Percentiles rank a stretch among this genome's conserved stretches.
Evolutionary conservation across 2,329 filamentous ascomycete species (phyloP).

Genomic region (Botrytis cinerea): DNA sequence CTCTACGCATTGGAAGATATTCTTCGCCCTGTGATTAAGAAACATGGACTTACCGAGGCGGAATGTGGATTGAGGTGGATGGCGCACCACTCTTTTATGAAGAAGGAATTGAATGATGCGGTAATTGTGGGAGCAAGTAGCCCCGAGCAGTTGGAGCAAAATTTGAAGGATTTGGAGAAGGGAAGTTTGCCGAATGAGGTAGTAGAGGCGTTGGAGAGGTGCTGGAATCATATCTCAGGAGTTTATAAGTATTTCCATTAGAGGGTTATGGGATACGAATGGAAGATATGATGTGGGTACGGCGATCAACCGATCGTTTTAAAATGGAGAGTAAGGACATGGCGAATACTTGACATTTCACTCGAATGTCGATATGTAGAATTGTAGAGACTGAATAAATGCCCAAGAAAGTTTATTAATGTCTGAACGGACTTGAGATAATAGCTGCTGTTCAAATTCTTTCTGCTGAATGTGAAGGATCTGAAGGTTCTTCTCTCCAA

Average conservation of each 20-base stretch:
- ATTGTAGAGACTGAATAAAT: background rate
- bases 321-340: background rate
- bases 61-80: conserved; percentile 76
- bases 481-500: rapidly evolving
- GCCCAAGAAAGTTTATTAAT: background rate
- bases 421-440: background rate
- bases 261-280: background rate
- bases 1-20: conserved; percentile 64
- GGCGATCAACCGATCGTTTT: background rate
- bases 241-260: conserved; percentile 16
- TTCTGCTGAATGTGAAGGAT: background rate
- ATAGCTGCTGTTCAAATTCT: background rate
- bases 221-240: conserved; percentile 54
- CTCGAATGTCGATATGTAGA: background rate
- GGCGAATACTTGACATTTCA: background rate
- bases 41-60: conserved; percentile 67
- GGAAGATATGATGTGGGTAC: background rate
- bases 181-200: conserved; percentile 77
- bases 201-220: conserved; percentile 71
- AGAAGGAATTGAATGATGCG: conserved; percentile 56
- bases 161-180: conserved; percentile 61
- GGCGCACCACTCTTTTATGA: conserved; percentile 67
- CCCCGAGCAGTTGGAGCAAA: conserved; percentile 57
- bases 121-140: conserved; percentile 62
- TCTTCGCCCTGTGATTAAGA: conserved; percentile 67